A percentile compares a stretch with the other conserved stretches of the same genome.
Conservation (phyloP, 352 stramenopile species). For the Globisporangium solare region DNA sequence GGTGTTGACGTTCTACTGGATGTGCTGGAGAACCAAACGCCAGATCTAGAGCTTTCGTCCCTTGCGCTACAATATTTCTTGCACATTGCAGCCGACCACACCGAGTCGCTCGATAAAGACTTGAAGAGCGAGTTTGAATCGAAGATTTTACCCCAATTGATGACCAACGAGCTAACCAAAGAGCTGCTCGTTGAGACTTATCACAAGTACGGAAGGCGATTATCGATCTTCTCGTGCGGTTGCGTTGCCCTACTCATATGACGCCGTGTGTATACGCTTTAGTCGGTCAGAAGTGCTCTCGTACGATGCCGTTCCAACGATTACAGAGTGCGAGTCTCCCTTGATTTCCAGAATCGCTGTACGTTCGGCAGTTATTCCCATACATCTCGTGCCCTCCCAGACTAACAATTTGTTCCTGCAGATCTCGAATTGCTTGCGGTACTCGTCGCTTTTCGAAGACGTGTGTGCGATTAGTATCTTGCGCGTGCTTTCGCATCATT, state of each 20-base stretch:
- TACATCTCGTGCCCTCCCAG: no score
- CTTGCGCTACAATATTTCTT: constrained; percentile 82
- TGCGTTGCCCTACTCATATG: neutral
- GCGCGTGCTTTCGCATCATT: constrained; percentile 72
- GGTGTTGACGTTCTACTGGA: constrained; percentile 66
- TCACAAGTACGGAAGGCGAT: constrained; percentile 30
- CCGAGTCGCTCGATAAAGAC: constrained; percentile 26
- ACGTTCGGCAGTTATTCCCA: constrained; percentile 3
- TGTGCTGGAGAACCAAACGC: constrained; percentile 60
- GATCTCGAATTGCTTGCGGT: constrained; percentile 77
- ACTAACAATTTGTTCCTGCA: constrained; percentile 13
- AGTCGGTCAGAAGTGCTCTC: constrained; percentile 50
- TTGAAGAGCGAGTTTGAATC: constrained; percentile 41
- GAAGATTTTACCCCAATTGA: constrained; percentile 52
- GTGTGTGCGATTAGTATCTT: constrained; percentile 79
- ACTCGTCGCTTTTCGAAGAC: constrained; percentile 77
- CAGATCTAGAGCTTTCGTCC: constrained; percentile 59
- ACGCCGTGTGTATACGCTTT: no score
- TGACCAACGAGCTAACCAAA: constrained; percentile 57
- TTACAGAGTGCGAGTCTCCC: constrained; percentile 37
- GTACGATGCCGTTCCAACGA: constrained; percentile 37
- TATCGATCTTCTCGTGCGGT: neutral
- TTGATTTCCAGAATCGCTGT: constrained; percentile 75
- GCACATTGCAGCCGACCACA: constrained; percentile 62
- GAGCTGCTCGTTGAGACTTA: constrained; percentile 76